Evolutionary conservation across 441 rosid genomes (phyloP).

Genomic region (Erodium trifolium): DNA sequence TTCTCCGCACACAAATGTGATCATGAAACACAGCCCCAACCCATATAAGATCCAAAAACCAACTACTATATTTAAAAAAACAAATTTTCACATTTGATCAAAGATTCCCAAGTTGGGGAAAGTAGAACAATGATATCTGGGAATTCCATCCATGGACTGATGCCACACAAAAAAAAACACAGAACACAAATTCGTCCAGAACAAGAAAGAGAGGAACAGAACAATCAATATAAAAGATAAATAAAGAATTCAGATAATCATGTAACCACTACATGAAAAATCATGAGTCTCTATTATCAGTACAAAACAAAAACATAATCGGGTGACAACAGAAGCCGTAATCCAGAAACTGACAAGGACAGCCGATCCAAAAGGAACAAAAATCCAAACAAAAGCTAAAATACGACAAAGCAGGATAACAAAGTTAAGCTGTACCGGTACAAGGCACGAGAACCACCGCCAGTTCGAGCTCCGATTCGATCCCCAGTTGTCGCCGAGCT

Average conservation of each 20-base stretch:
- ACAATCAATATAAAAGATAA: not conserved
- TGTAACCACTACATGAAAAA: not conserved
- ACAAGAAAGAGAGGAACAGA: not conserved
- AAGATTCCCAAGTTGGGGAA: not conserved
- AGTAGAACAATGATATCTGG: not conserved
- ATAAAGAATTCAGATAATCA: not conserved
- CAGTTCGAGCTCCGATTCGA: not conserved
- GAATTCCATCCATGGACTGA: not conserved
- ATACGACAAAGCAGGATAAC: not conserved
- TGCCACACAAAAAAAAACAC: not conserved
- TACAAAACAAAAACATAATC: conserved; percentile 1
- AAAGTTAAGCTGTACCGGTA: not conserved
- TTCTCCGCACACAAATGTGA: too few relatives aligned
- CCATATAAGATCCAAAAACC: not conserved
- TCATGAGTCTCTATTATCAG: not conserved
- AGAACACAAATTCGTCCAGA: not conserved
- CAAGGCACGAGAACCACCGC: not conserved
- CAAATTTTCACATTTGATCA: not conserved
- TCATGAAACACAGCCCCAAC: not conserved
- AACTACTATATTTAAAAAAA: not conserved
- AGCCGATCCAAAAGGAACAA: conserved; percentile 1
- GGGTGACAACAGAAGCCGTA: not conserved
- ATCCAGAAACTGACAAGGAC: conserved; percentile 3
- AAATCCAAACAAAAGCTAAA: not conserved
- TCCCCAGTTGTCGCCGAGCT: not conserved